These are phyloP conservation scores for Sphaerobolus stellatus DNA, from an alignment of 1,284 basidiomycete genomes.

Conservation along the genomic window DNA sequence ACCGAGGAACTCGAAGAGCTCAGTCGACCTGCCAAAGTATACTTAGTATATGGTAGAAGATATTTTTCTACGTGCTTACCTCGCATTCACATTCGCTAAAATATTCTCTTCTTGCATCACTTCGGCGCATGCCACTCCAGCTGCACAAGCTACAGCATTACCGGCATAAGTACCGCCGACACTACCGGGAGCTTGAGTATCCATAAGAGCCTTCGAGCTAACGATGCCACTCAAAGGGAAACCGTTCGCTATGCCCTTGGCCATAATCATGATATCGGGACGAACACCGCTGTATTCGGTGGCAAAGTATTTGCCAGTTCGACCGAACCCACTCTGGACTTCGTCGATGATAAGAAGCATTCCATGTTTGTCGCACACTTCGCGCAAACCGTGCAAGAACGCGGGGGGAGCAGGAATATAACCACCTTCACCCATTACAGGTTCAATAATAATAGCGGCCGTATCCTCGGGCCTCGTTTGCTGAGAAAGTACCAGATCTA, in stretches of 20 bases:
- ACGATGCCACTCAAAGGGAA: conserved; percentile 91
- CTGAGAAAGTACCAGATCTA: conserved; percentile 81
- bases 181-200: conserved; percentile 74
- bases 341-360: conserved; percentile 86
- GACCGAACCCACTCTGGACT: conserved; percentile 87
- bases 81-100: conserved; percentile 72
- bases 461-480: conserved; percentile 85
- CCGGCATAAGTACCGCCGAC: conserved; percentile 93
- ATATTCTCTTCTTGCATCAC: conserved; percentile 77
- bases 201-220: conserved; percentile 79
- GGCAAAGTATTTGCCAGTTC: conserved; percentile 86
- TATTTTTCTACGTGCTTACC: conserved; percentile 42
- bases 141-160: conserved; percentile 87
- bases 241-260: conserved; percentile 94
- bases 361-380: conserved; percentile 83
- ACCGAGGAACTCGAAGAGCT: conserved; percentile 67
- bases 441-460: conserved; percentile 90
- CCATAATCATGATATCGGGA: conserved; percentile 87
- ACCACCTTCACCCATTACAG: conserved; percentile 91
- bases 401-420: conserved; percentile 87
- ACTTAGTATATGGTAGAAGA: background rate
- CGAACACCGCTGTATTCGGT: conserved; percentile 77
- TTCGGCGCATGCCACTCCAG: conserved; percentile 78
- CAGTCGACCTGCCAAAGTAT: conserved; percentile 54
- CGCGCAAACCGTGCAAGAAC: conserved; percentile 78